Evolutionary conservation across 2,329 filamentous ascomycete genomes (phyloP).

Genomic region (Fusarium avenaceum): DNA sequence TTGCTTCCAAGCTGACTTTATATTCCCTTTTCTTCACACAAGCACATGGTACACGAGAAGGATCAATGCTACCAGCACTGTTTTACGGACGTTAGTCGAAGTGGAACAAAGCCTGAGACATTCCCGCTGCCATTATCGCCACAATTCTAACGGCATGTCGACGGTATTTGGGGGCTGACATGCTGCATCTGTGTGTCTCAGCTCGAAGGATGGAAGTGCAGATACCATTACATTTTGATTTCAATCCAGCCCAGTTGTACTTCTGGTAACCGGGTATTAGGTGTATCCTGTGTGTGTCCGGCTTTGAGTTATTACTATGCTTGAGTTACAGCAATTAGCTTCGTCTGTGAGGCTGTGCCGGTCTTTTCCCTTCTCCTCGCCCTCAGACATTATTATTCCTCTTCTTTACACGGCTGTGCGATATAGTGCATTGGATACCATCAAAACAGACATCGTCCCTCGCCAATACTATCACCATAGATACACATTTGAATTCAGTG

Average conservation of each 20-base stretch:
- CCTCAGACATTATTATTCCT: neutral
- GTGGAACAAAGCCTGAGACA: conserved; percentile 14
- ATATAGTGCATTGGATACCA: neutral
- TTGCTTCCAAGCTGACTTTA: neutral
- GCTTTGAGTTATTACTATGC: conserved; percentile 7
- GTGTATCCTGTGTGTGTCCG: conserved; percentile 18
- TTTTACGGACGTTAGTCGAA: neutral
- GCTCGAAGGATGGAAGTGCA: conserved; percentile 9
- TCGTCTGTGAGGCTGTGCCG: conserved; percentile 5
- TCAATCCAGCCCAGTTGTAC: conserved; percentile 25
- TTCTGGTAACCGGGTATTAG: conserved; percentile 21
- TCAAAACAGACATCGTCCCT: neutral
- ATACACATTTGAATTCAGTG: neutral
- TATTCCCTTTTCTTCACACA: too few relatives aligned
- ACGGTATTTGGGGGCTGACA: neutral
- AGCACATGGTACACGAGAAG: neutral
- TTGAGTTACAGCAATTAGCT: conserved; percentile 3
- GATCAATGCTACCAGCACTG: neutral
- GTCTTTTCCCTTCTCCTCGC: conserved; percentile 8
- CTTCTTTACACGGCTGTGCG: neutral
- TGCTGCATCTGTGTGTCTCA: neutral
- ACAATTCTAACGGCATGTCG: neutral
- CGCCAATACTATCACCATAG: neutral
- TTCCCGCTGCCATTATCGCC: conserved; percentile 9
- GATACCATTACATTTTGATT: conserved; percentile 12